These are phyloP conservation scores for Fusarium vanettenii DNA, from an alignment of 2,329 filamentous ascomycete species.

Conservation along the genomic window DNA sequence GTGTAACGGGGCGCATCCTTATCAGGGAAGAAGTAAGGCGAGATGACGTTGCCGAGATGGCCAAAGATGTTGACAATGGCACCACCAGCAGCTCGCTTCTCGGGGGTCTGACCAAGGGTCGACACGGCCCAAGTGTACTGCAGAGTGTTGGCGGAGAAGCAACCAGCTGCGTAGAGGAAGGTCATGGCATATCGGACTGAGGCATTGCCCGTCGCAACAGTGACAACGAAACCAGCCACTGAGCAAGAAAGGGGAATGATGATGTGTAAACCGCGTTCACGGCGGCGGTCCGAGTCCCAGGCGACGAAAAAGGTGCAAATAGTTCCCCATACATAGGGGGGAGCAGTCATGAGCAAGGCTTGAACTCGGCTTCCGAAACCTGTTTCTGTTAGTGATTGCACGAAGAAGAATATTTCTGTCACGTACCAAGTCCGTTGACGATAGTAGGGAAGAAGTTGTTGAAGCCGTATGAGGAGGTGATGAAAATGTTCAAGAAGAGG, in stretches of 20 bases:
- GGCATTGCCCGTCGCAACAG: constrained; percentile 61
- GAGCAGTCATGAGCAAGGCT: constrained; percentile 66
- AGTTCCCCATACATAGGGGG: constrained; percentile 66
- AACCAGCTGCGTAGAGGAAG: constrained; percentile 37
- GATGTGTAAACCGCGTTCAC: constrained; percentile 72
- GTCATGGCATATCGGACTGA: constrained; percentile 38
- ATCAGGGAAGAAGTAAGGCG: constrained; percentile 52
- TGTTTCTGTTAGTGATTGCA: not conserved
- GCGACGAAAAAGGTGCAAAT: constrained; percentile 68
- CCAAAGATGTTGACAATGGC: constrained; percentile 52
- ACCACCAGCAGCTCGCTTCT: constrained; percentile 51
- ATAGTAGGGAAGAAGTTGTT: constrained; percentile 59
- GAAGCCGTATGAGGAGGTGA: constrained; percentile 45
- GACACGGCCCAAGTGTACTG: constrained; percentile 51
- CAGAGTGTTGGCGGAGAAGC: constrained; percentile 47
- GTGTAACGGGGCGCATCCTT: constrained; percentile 45
- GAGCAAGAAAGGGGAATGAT: constrained; percentile 65
- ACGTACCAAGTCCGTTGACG: constrained; percentile 64
- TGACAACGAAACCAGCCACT: constrained; percentile 68
- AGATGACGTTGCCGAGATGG: constrained; percentile 54
- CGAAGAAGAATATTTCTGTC: accelerated
- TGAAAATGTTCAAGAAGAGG: constrained; percentile 36
- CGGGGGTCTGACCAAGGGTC: constrained; percentile 49
- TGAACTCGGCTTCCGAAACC: constrained; percentile 61
- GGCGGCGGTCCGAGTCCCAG: constrained; percentile 69